Evolutionary conservation across 805 yeast species (phyloP).

Genomic region (Metschnikowia dekortorum): DNA sequence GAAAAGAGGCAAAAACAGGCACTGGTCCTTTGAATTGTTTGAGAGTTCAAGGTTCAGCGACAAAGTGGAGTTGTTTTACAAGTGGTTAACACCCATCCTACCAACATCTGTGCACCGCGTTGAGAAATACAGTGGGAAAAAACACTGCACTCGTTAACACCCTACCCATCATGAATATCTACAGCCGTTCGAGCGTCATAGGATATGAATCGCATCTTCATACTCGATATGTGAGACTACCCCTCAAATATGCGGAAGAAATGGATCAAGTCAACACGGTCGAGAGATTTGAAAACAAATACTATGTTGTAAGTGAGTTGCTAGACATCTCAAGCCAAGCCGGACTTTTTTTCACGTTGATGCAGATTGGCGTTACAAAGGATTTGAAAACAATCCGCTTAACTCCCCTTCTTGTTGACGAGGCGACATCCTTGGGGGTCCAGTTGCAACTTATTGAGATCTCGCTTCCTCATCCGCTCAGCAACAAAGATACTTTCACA

Average conservation of each 20-base stretch:
- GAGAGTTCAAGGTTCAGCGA: neutral
- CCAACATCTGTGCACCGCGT: slow-evolving; percentile 7
- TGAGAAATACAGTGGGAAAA: neutral
- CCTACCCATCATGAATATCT: slow-evolving; percentile 9
- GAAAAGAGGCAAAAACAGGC: neutral
- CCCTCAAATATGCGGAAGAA: slow-evolving; percentile 12
- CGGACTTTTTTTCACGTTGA: slow-evolving; percentile 12
- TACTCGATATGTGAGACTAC: slow-evolving; percentile 12
- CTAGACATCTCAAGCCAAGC: slow-evolving; percentile 13
- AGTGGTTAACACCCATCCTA: neutral
- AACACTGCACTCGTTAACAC: neutral
- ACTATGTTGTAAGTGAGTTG: slow-evolving; percentile 12
- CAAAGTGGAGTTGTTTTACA: neutral
- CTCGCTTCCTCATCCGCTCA: slow-evolving; percentile 20
- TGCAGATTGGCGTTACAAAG: slow-evolving; percentile 25
- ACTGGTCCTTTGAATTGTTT: neutral
- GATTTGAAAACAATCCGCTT: slow-evolving; percentile 30
- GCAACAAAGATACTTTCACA: slow-evolving; percentile 12
- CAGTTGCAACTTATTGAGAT: slow-evolving; percentile 31
- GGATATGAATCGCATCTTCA: slow-evolving; percentile 17
- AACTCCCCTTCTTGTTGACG: slow-evolving; percentile 35
- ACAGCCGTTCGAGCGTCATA: slow-evolving; percentile 11
- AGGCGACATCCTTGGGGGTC: slow-evolving; percentile 28
- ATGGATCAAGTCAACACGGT: neutral
- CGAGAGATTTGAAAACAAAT: slow-evolving; percentile 10